Evolutionary conservation across 2,329 filamentous ascomycete genomes (phyloP), one percentile per base, ranked within the genome.

Genomic region (Chalaropsis thielavioides): DNA sequence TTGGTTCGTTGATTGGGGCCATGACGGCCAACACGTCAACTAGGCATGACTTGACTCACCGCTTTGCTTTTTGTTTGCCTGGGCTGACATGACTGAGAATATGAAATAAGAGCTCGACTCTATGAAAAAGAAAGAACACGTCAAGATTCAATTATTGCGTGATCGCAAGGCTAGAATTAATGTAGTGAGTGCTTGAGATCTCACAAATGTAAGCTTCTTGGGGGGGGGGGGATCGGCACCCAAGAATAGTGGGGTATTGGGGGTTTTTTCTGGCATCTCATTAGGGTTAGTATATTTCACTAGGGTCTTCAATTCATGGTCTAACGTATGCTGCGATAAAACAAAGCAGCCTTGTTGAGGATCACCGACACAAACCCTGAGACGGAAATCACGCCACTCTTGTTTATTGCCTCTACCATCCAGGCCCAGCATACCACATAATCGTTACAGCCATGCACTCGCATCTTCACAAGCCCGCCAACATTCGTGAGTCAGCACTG

Each of bases 401-500:
- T 51, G 19, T 22, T 24, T 24, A 46, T 44, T 60, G 7, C 41
- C 44, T 51, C 22, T 8, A 46, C 22, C 49, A 7, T 31, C 10
- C 31, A 22, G 27, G 19, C 61, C 58, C 49, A 5, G 46, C 13
- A 24, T 19, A 41, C 41, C 11, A 11, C 46, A 27, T 19, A 51
- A 22, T 11, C 8, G 27, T 35, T 27, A 59, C 66, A 74, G 83
- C 71, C 56, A 99, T 99, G 94, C 94, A 99, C 89, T 95, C 94
- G 64, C 92, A 96, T 78, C 79, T 99, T 1, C 92, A 97, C 74
- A 96, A 69, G 46, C 56, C 90, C 35, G 90, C 94, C 74, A 87
- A 96, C 49, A 60, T 68, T 19, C 67, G 68, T 67, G 64, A 65
- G 66, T 64, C 17, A 11, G 24, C 35, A 27, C n/a, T 40, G 13